Conservation (phyloP, 345 rosid genomes). For the Gossypium arboreum region DNA sequence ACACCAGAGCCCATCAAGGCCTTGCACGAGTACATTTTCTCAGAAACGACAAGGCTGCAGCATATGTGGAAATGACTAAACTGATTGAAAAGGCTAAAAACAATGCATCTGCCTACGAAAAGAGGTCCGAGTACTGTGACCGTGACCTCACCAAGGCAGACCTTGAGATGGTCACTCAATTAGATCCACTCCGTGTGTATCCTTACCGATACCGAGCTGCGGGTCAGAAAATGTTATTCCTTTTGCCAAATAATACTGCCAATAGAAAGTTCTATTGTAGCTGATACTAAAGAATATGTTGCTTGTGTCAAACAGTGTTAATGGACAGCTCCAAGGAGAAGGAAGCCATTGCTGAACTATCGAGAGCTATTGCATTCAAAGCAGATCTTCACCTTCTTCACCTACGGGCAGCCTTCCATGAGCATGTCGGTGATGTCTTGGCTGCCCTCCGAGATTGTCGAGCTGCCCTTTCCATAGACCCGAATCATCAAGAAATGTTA, state of each 20-base stretch:
- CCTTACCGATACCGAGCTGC: conserved; percentile 97
- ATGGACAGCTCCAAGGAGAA: conserved; percentile 88
- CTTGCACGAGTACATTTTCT: conserved; percentile 89
- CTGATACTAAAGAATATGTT: background rate
- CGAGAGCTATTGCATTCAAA: conserved; percentile 83
- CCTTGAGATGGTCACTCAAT: conserved; percentile 81
- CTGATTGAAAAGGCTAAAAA: conserved; percentile 78
- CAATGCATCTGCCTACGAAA: conserved; percentile 96
- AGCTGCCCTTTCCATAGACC: conserved; percentile 92
- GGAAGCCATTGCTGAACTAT: conserved; percentile 85
- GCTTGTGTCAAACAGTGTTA: conserved; percentile 46
- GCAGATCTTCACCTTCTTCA: conserved; percentile 94
- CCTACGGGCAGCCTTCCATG: conserved; percentile 92
- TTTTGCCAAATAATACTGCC: background rate
- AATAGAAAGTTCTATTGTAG: background rate
- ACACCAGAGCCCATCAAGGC: conserved; percentile 97
- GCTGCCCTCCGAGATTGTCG: conserved; percentile 83
- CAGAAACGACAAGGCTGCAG: conserved; percentile 67
- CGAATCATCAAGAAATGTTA: conserved; percentile 86
- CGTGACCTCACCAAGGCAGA: conserved; percentile 84
- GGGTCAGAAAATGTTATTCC: conserved; percentile 40
- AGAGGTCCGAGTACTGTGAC: conserved; percentile 93
- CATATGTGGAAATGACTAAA: conserved; percentile 88
- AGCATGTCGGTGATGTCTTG: conserved; percentile 62
- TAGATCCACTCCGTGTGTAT: conserved; percentile 95